These are phyloP conservation scores for Eurotiales sp. DNA, from an alignment of 2,329 filamentous ascomycete genomes.

Conservation along the genomic window DNA sequence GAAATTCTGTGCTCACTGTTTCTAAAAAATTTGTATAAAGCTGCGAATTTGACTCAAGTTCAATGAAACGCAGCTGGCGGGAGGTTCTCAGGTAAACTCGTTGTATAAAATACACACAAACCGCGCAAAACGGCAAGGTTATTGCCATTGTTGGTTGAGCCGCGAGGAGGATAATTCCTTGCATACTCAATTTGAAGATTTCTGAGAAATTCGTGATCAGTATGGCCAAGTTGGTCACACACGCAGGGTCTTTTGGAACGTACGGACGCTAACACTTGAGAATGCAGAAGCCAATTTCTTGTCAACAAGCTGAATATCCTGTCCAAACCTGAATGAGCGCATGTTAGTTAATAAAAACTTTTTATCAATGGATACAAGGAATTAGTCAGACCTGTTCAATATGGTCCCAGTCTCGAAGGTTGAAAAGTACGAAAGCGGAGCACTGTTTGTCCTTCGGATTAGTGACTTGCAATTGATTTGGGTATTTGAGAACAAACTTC, in stretches of 20 bases:
- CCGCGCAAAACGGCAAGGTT: slow-evolving; percentile 10
- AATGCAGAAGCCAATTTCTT: slow-evolving; percentile 35
- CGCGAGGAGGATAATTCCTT: slow-evolving; percentile 4
- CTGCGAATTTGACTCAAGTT: slow-evolving; percentile 59
- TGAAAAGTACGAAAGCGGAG: slow-evolving; percentile 7
- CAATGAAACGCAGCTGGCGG: slow-evolving; percentile 56
- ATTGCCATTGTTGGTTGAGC: slow-evolving; percentile 2
- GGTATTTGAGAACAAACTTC: too few relatives aligned
- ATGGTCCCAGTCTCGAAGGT: slow-evolving; percentile 6
- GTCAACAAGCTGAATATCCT: slow-evolving; percentile 43
- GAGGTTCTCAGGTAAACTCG: slow-evolving; percentile 59
- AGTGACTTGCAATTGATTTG: too few relatives aligned
- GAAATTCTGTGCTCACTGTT: slow-evolving; percentile 43
- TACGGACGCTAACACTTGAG: slow-evolving; percentile 8
- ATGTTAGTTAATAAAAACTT: slow-evolving; percentile 2
- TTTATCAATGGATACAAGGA: background rate
- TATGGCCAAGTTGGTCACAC: too few relatives aligned
- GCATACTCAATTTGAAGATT: slow-evolving; percentile 10
- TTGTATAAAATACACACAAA: slow-evolving; percentile 49
- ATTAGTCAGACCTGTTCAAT: background rate
- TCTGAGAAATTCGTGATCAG: too few relatives aligned
- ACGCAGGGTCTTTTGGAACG: too few relatives aligned
- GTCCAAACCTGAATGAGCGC: slow-evolving; percentile 20
- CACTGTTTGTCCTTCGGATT: too few relatives aligned
- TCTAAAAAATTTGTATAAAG: slow-evolving; percentile 57